phyloP scores from a whole-genome alignment of 1,284 basidiomycete genomes.

The Rhodotorula sp. region DNA sequence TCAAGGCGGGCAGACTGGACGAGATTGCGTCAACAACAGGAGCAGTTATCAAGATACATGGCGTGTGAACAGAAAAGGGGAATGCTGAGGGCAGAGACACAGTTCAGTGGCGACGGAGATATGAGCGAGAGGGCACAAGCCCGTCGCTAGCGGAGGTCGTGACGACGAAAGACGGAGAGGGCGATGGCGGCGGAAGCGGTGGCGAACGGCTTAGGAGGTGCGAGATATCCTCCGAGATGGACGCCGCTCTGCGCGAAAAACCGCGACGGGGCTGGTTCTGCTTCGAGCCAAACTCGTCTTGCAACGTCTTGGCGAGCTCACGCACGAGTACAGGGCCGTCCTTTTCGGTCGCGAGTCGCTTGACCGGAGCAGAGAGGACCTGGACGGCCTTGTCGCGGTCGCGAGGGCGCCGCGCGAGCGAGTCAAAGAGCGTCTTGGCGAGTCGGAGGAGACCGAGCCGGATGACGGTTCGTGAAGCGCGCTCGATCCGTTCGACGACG shows the following conservation, averaged over 20 bases:
- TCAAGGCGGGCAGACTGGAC: too few species aligned
- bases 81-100: too few species aligned
- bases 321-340: conserved; percentile 87
- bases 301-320: conserved; percentile 76
- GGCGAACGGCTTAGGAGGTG: neutral
- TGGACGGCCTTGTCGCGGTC: conserved; percentile 77
- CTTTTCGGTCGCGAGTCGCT: conserved; percentile 67
- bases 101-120: too few species aligned
- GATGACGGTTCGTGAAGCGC: conserved; percentile 75
- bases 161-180: too few species aligned
- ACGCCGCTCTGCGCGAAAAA: neutral
- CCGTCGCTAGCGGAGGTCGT: neutral
- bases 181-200: neutral
- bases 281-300: conserved; percentile 25
- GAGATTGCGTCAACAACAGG: too few species aligned
- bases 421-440: conserved; percentile 79
- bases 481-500: conserved; percentile 75
- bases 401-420: conserved; percentile 59
- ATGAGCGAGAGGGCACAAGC: neutral
- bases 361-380: conserved; percentile 70
- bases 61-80: too few species aligned
- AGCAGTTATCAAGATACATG: too few species aligned
- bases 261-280: conserved; percentile 1
- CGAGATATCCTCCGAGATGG: neutral
- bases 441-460: conserved; percentile 85